These are phyloP conservation scores for Linum usitatissimum DNA, from an alignment of 345 rosid species.

Conservation along the genomic window DNA sequence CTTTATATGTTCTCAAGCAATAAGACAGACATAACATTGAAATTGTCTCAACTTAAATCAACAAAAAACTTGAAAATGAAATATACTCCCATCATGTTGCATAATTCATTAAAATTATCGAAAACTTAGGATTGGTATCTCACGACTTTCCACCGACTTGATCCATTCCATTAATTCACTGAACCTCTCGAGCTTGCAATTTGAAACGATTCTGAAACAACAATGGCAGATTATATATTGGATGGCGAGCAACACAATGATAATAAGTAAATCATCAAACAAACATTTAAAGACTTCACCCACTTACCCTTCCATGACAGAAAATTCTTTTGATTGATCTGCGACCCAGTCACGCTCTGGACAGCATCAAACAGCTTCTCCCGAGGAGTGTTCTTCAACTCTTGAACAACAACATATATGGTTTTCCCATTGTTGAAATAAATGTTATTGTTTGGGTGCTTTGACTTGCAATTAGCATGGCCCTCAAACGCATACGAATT, in stretches of 20 bases:
- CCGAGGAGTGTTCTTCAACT: conserved; percentile 50
- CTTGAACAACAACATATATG: conserved; percentile 53
- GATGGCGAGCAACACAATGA: conserved; percentile 1
- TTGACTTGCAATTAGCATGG: conserved; percentile 64
- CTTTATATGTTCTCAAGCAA: too few relatives aligned
- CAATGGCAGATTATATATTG: conserved; percentile 3
- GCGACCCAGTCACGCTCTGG: conserved; percentile 42
- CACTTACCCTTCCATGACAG: conserved; percentile 50
- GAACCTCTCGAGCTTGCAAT: conserved; percentile 56
- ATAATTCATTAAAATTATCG: conserved; percentile 1
- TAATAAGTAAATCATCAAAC: neutral
- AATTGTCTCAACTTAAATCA: too few relatives aligned
- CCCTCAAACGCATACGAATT: conserved; percentile 60
- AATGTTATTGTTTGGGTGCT: conserved; percentile 61
- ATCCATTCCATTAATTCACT: conserved; percentile 54
- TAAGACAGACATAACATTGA: too few relatives aligned
- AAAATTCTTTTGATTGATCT: conserved; percentile 48
- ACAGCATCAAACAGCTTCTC: conserved; percentile 44
- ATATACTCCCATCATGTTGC: too few relatives aligned
- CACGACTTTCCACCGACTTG: conserved; percentile 25
- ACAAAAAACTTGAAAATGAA: too few relatives aligned
- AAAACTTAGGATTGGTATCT: conserved; percentile 17
- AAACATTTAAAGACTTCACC: neutral
- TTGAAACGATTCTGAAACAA: conserved; percentile 44
- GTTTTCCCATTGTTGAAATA: conserved; percentile 65